Base-by-base conservation (phyloP, 2,329 filamentous ascomycete genomes). In the Xylariaceae sp. region DNA sequence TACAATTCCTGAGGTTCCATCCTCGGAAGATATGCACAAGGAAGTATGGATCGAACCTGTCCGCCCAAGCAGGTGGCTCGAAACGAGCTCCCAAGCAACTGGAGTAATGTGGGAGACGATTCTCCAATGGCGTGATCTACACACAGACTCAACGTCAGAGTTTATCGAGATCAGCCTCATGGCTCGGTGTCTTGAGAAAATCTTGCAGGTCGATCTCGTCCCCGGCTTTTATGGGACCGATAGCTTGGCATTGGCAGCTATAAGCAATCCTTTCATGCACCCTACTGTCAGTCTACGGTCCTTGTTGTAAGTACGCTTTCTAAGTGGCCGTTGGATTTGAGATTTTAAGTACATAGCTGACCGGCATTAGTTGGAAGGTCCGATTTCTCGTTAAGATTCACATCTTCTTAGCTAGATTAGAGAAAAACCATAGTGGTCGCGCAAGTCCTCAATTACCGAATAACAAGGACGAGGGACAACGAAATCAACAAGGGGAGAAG, bases 111-210 rank as follows among this genome's bases (percentile, higher is more conserved):
- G 57, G 57, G 44, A 53, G 29, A 45, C 48, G 3, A 53, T 60
- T 16, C 53, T 56, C 16, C 28, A 49, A 6, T 26, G 46, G 26
- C 50, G 48, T 6, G 53, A 60, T n/a, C 37, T 50, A 26, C 23
- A 45, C 9, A 44, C 48, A 14, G 50, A 51, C 19, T 53, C 39
- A 11, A 48, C 46, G 16, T 56, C 52, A 14, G 53, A 53, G 11
- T 34, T 57, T 17, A 41, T 44, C 12, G 57, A 60, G 41, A 46
- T 50, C n/a, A 53, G 53, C 17, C 44, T 57, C 4, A 34, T 53
- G 16, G 57, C 53, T 29, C 53, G 57, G 8, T 60, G 53, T 11
- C 39, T 57, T 8, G 57, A 60, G 44, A 60, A 60, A 29, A 60
- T 60, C 6, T 24, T 60, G 21, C 49, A 55, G 14, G 53, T 60